Percentiles rank a stretch among this genome's conserved stretches.
Conservation (phyloP, 148 eudicot genomes). For the Linanthus parryae region DNA sequence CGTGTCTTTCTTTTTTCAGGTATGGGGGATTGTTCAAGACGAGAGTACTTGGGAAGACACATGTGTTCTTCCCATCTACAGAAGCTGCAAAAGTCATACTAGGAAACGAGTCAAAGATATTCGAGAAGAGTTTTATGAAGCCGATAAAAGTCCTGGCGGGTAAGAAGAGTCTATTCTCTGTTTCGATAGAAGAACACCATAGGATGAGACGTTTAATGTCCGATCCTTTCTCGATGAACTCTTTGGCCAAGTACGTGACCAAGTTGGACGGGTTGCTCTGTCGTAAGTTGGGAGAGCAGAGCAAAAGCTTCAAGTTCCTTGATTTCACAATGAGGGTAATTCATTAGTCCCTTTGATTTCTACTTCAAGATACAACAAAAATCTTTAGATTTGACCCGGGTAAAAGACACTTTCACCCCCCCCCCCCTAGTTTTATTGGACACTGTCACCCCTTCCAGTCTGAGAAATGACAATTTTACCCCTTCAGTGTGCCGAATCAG, state of each 20-base stretch:
- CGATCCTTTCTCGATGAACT: slow-evolving; percentile 29
- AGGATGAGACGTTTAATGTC: slow-evolving; percentile 30
- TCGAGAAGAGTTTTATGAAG: slow-evolving; percentile 27
- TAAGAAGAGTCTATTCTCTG: slow-evolving; percentile 26
- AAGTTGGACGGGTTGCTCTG: slow-evolving; percentile 15
- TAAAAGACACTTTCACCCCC: too few species aligned
- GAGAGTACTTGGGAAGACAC: slow-evolving; percentile 23
- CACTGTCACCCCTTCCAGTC: too few species aligned
- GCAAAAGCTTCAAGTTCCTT: too few species aligned
- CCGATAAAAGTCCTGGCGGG: slow-evolving; percentile 30
- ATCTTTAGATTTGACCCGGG: too few species aligned
- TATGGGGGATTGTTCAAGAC: slow-evolving; percentile 33
- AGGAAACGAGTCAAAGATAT: slow-evolving; percentile 20
- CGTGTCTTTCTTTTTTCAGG: slow-evolving; percentile 7
- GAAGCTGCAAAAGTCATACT: slow-evolving; percentile 20
- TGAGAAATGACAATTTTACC: too few species aligned
- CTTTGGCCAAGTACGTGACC: slow-evolving; percentile 18
- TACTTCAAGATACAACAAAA: too few species aligned
- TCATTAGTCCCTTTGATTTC: too few species aligned
- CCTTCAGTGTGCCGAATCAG: too few species aligned
- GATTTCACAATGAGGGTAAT: too few species aligned
- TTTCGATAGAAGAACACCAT: slow-evolving; percentile 21
- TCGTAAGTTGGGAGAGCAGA: not conserved
- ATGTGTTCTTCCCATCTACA: slow-evolving; percentile 26
- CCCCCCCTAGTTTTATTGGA: too few species aligned